These are phyloP conservation scores for Aspergillus sp. DNA, from an alignment of 2,329 filamentous ascomycete species.

Conservation along the genomic window DNA sequence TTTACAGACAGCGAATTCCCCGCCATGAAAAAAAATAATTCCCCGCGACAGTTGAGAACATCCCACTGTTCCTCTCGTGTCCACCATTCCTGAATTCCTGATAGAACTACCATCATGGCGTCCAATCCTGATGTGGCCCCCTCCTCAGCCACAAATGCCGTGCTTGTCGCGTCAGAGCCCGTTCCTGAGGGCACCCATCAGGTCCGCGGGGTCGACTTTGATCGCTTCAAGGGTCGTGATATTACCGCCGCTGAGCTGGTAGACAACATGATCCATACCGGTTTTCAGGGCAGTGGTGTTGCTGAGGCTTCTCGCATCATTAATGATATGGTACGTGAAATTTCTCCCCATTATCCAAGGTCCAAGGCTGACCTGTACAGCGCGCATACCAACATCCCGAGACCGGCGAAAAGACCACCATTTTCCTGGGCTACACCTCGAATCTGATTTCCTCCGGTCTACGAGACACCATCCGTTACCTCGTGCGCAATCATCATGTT, in stretches of 20 bases:
- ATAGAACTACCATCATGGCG: not conserved
- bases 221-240: slow-evolving; percentile 61
- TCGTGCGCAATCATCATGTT: slow-evolving; percentile 87
- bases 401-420: slow-evolving; percentile 72
- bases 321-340: slow-evolving; percentile 72
- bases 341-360: not conserved
- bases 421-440: slow-evolving; percentile 95
- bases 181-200: slow-evolving; percentile 71
- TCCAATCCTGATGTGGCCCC: slow-evolving; percentile 39
- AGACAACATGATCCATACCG: slow-evolving; percentile 76
- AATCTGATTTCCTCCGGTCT: slow-evolving; percentile 96
- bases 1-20: slow-evolving; percentile 4
- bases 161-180: slow-evolving; percentile 75
- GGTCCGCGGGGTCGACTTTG: slow-evolving; percentile 89
- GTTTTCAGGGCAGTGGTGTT: slow-evolving; percentile 73
- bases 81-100: not conserved
- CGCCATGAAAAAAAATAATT: slow-evolving; percentile 9
- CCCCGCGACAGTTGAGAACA: slow-evolving; percentile 1
- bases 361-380: slow-evolving; percentile 39
- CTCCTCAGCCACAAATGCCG: slow-evolving; percentile 64
- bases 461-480: slow-evolving; percentile 81
- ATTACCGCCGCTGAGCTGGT: slow-evolving; percentile 83
- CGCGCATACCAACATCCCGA: slow-evolving; percentile 75
- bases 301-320: slow-evolving; percentile 85
- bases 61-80: not conserved